Percentiles rank a stretch among this genome's conserved stretches.
These are phyloP conservation scores for Tuber borchii DNA, from an alignment of 495 filamentous ascomycete species.

Conservation along the genomic window DNA sequence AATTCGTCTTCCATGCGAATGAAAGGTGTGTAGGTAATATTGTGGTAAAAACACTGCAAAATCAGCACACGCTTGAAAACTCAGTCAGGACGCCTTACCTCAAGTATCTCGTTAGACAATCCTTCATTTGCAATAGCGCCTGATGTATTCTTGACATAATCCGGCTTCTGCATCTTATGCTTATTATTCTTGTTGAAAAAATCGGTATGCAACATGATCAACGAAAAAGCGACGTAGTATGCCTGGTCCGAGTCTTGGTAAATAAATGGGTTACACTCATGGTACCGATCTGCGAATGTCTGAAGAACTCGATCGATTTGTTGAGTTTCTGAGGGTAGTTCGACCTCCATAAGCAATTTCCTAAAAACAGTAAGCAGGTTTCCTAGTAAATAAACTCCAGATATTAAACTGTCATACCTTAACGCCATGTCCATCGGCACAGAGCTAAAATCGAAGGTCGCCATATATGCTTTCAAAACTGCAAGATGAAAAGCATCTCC, in stretches of 20 bases:
- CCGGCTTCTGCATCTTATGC: slow-evolving; percentile 93
- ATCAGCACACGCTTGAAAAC: slow-evolving; percentile 1
- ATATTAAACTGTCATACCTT: slow-evolving; percentile 29
- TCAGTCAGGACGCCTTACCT: slow-evolving; percentile 36
- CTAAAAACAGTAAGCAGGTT: slow-evolving; percentile 43
- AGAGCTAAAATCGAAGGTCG: slow-evolving; percentile 85
- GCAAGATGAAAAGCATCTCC: slow-evolving; percentile 74
- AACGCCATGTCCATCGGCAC: slow-evolving; percentile 98
- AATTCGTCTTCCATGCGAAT: slow-evolving; percentile 91
- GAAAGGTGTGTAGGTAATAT: slow-evolving; percentile 95
- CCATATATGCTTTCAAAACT: slow-evolving; percentile 87
- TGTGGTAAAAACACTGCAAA: slow-evolving; percentile 80
- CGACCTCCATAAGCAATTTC: slow-evolving; percentile 93
- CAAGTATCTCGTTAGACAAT: slow-evolving; percentile 82
- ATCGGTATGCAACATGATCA: slow-evolving; percentile 93
- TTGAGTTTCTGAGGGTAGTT: slow-evolving; percentile 93
- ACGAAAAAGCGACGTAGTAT: slow-evolving; percentile 94
- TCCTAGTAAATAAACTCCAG: neutral
- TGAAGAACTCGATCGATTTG: slow-evolving; percentile 94
- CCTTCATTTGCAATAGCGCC: slow-evolving; percentile 60
- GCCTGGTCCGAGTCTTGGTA: slow-evolving; percentile 89
- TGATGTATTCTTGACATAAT: slow-evolving; percentile 87
- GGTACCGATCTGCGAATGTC: slow-evolving; percentile 90
- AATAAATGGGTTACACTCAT: slow-evolving; percentile 96
- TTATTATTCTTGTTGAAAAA: slow-evolving; percentile 99